phyloP scores from a whole-genome alignment of 768 basidiomycete genomes.

The Amyloporia xantha region DNA sequence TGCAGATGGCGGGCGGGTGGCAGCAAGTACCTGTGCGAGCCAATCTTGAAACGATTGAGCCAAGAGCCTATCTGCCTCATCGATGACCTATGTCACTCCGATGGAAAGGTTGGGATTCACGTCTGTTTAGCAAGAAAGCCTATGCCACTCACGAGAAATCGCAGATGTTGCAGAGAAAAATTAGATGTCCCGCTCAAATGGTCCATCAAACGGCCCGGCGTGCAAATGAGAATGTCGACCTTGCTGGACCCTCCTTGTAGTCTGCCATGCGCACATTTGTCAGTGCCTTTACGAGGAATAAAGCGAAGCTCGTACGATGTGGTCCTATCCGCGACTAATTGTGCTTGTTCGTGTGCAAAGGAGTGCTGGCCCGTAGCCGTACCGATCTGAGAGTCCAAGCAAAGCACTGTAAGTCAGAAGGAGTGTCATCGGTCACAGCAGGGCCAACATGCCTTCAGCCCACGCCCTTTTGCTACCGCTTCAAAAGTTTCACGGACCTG shows the following conservation, averaged over 20 bases:
- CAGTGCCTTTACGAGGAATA: too few relatives aligned
- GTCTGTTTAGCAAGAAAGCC: too few relatives aligned
- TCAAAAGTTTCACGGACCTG: slow-evolving; percentile 96
- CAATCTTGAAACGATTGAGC: slow-evolving; percentile 96
- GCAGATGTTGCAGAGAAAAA: slow-evolving; percentile 89
- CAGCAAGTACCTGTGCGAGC: slow-evolving; percentile 78
- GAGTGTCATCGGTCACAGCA: too few relatives aligned
- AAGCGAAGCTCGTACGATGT: slow-evolving; percentile 34
- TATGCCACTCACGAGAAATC: slow-evolving; percentile 90
- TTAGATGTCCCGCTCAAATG: slow-evolving; percentile 84
- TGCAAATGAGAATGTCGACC: slow-evolving; percentile 91
- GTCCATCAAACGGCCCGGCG: slow-evolving; percentile 92
- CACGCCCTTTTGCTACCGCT: slow-evolving; percentile 73
- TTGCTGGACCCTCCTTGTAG: slow-evolving; percentile 83
- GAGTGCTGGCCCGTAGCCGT: slow-evolving; percentile 92
- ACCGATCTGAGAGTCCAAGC: slow-evolving; percentile 41
- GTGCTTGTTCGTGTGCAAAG: slow-evolving; percentile 85
- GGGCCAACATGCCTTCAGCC: slow-evolving; percentile 71
- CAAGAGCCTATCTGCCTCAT: slow-evolving; percentile 95
- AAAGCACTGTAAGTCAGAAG: neutral
- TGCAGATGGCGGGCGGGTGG: slow-evolving; percentile 42
- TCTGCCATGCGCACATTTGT: slow-evolving; percentile 37
- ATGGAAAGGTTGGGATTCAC: neutral
- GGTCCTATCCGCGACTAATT: slow-evolving; percentile 59
- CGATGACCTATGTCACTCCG: slow-evolving; percentile 76